Evolutionary conservation across 352 stramenopile genomes (phyloP).

Genomic region (Sclerospora graminicola): DNA sequence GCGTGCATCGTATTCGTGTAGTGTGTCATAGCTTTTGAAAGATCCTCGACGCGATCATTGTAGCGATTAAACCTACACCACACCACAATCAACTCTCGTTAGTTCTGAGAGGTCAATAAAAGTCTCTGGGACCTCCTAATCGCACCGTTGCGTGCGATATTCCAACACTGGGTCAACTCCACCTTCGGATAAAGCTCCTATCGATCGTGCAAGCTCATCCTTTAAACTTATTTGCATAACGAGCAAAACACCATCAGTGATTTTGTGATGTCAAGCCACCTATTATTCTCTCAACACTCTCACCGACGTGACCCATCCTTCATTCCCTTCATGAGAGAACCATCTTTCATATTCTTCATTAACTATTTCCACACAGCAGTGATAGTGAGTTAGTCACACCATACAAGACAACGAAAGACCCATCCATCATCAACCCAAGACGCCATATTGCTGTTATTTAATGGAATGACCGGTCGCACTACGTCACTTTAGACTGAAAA

Average conservation of each 20-base stretch:
- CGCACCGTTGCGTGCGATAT: conserved; percentile 46
- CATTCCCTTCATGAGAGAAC: conserved; percentile 62
- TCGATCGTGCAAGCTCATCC: conserved; percentile 55
- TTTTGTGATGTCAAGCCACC: background rate
- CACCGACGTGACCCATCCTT: conserved; percentile 66
- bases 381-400: background rate
- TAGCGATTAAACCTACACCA: conserved; percentile 44
- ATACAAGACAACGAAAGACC: background rate
- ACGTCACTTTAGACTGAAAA: conserved; percentile 10
- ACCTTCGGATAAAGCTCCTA: conserved; percentile 35
- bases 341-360: conserved; percentile 78
- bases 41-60: conserved; percentile 47
- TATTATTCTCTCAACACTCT: background rate
- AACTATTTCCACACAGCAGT: conserved; percentile 14
- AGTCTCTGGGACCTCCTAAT: background rate
- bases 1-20: conserved; percentile 31
- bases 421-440: conserved; percentile 27
- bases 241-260: background rate
- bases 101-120: background rate
- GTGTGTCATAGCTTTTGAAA: conserved; percentile 37
- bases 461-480: conserved; percentile 7
- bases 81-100: background rate
- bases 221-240: conserved; percentile 34
- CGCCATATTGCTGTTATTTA: conserved; percentile 19
- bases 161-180: conserved; percentile 58